Conservation (phyloP, 2,329 filamentous ascomycete genomes). For the Epicoccum nigrum region DNA sequence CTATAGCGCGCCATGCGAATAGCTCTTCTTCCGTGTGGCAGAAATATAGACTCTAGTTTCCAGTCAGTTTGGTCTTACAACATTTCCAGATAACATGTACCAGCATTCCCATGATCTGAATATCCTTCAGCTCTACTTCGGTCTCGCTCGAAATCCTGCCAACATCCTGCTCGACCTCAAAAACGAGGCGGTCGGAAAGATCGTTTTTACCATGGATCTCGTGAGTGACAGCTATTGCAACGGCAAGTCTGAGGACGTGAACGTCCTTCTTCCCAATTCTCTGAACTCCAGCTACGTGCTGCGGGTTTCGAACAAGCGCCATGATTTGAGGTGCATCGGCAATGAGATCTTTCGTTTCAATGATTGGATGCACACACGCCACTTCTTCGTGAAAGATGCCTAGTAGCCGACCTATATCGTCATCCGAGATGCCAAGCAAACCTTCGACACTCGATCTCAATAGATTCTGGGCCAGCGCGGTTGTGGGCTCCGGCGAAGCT, state of each 20-base stretch:
- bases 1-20: constrained; percentile 29
- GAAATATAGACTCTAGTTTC: constrained; percentile 23
- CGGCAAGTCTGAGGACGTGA: constrained; percentile 23
- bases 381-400: constrained; percentile 28
- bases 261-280: constrained; percentile 18
- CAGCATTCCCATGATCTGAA: constrained; percentile 32
- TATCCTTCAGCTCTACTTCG: constrained; percentile 25
- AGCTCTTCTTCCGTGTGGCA: constrained; percentile 28
- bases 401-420: constrained; percentile 20
- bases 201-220: constrained; percentile 25
- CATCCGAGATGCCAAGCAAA: constrained; percentile 12
- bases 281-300: background rate
- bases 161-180: constrained; percentile 25
- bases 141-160: constrained; percentile 18
- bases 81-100: background rate
- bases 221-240: constrained; percentile 25
- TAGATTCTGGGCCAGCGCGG: background rate
- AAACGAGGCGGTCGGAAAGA: constrained; percentile 16
- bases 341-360: constrained; percentile 21
- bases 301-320: constrained; percentile 7
- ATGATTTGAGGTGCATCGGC: constrained; percentile 13
- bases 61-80: background rate
- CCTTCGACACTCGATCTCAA: constrained; percentile 6
- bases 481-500: constrained; percentile 12
- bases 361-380: constrained; percentile 24